Evolutionary conservation across 176 grass and related monocot genomes (phyloP).

Genomic region (Raddia guianensis): DNA sequence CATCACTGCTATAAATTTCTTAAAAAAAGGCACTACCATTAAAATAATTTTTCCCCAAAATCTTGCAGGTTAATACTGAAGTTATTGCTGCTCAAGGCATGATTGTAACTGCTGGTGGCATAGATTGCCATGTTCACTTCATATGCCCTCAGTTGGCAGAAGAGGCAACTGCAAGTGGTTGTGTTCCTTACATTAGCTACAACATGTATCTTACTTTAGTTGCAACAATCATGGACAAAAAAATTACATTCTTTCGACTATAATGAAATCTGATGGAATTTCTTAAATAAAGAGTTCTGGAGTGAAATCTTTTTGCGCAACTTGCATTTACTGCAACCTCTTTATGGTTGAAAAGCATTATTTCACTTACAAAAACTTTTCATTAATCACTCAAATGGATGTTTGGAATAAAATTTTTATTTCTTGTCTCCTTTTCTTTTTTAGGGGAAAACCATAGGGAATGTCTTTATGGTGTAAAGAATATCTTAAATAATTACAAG

Average conservation of each 20-base stretch:
- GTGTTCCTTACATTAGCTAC: conserved; percentile 39
- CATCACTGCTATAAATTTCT: conserved; percentile 16
- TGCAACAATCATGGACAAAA: not conserved
- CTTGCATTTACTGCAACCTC: not conserved
- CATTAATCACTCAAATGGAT: conserved; percentile 5
- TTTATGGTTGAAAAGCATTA: conserved; percentile 11
- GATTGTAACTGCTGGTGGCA: conserved; percentile 95
- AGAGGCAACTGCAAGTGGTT: conserved; percentile 90
- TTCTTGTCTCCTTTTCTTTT: too few relatives aligned
- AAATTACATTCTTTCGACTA: not conserved
- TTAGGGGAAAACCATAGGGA: too few relatives aligned
- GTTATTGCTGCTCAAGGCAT: conserved; percentile 89
- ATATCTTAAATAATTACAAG: too few relatives aligned
- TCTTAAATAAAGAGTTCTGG: conserved; percentile 1
- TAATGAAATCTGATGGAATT: conserved; percentile 17
- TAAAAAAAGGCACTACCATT: not conserved
- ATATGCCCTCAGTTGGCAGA: conserved; percentile 90
- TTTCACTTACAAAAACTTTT: not conserved
- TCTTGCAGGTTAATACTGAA: conserved; percentile 85
- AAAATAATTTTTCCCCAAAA: conserved; percentile 15
- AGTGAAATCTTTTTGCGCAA: conserved; percentile 5
- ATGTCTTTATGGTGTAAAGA: too few relatives aligned
- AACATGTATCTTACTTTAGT: not conserved
- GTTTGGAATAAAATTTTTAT: not conserved
- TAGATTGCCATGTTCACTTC: conserved; percentile 97